Base-by-base conservation (phyloP, 2,329 filamentous ascomycete species). In the Aspergillus candidus region DNA sequence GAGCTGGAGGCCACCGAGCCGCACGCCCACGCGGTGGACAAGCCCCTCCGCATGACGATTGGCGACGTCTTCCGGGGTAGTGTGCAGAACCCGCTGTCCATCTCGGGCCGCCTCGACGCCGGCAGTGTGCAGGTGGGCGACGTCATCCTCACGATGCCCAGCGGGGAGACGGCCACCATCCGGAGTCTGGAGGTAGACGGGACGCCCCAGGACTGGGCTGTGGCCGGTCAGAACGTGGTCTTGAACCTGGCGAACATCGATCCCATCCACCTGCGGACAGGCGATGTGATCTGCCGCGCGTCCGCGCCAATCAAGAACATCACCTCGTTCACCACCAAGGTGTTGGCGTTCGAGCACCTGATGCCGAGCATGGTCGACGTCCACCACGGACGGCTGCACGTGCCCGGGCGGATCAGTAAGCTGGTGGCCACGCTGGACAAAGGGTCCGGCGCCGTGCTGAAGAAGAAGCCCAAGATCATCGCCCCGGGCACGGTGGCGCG, bases 351-450 rank as follows among this genome's bases (percentile, higher is more conserved):
- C 58, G 88, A 95, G 48, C 84, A 91, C 50, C 69, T 98, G 12
- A 84, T 90, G 68, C 91, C 91, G 0, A 93, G 91, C 80, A 80
- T 81, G 17, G 80, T 97, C 8, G 91, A 97, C 58, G 81, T 98
- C 7, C 90, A 96, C 63, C 76, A 88, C 14, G 93, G 93, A 0
- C 77, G 89, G 7, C 69, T 97, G 40, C 86, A 95, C 63, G 81
- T 83, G 0, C 77, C 87, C 0, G 93, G 86, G 0, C 78, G 79
- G 38, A 85, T 98, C 33, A 75, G 76, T 41, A 78, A 80, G 49
- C 75, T 97, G 51, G 69, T 84, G 7, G 86, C 85, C 0, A 75
- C 82, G 2, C 66, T 97, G 35, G 87, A 96, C 65, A 94, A 94
- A 67, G 74, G 76, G 7, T 87, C 79, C 1, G 91, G 89, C 0